Percentiles rank a stretch among this genome's conserved stretches.
Conservation (phyloP, 2,329 filamentous ascomycete species). For the Fusarium staphyleae region DNA sequence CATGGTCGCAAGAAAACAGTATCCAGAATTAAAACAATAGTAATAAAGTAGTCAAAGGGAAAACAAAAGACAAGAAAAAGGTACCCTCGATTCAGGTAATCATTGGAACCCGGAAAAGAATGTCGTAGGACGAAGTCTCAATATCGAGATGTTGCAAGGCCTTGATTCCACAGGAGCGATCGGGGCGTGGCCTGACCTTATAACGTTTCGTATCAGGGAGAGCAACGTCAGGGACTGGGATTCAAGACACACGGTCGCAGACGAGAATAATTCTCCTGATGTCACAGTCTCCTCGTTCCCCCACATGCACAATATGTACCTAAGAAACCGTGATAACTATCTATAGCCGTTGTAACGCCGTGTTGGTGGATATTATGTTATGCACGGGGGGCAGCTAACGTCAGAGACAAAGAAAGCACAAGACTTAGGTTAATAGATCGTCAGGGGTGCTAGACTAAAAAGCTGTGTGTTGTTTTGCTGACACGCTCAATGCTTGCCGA, state of each 20-base stretch:
- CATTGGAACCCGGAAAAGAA: conserved; percentile 10
- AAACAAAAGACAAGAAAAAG: background rate
- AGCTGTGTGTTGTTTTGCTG: background rate
- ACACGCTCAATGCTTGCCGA: background rate
- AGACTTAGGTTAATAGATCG: conserved; percentile 1
- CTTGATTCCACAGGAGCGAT: background rate
- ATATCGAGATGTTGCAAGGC: conserved; percentile 1
- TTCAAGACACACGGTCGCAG: conserved; percentile 22
- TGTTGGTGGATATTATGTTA: conserved; percentile 18
- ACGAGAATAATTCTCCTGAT: conserved; percentile 15
- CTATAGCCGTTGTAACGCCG: conserved; percentile 15
- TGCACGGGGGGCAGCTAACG: conserved; percentile 13
- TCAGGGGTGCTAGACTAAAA: conserved; percentile 20
- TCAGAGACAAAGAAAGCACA: background rate
- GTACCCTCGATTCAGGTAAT: conserved; percentile 17
- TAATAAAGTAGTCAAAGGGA: background rate
- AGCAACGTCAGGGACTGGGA: conserved; percentile 15
- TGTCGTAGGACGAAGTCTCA: conserved; percentile 1
- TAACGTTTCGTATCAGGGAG: conserved; percentile 4
- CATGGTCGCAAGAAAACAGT: conserved; percentile 14
- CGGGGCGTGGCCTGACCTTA: conserved; percentile 18
- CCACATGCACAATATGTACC: too few relatives aligned
- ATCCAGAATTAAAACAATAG: background rate
- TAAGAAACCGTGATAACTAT: conserved; percentile 17
- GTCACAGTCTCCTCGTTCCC: conserved; percentile 3